Evolutionary conservation across 2,329 filamentous ascomycete genomes (phyloP).

Genomic region (Ascochyta fabae): DNA sequence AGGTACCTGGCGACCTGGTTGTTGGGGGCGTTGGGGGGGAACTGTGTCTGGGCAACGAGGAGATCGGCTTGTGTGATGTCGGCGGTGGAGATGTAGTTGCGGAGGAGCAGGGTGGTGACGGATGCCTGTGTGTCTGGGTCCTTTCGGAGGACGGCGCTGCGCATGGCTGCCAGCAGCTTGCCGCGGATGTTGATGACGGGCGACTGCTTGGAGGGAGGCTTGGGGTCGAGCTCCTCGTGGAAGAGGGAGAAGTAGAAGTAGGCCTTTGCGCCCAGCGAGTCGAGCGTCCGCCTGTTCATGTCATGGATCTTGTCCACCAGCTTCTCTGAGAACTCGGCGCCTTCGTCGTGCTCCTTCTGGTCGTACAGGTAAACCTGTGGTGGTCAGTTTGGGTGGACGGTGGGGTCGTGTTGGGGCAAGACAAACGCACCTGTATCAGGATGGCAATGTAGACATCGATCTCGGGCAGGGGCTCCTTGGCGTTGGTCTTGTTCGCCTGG

Average conservation of each 20-base stretch:
- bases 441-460: constrained; percentile 89
- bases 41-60: constrained; percentile 92
- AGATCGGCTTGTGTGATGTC: constrained; percentile 97
- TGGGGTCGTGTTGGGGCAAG: neutral
- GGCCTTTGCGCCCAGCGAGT: constrained; percentile 90
- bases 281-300: constrained; percentile 90
- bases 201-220: constrained; percentile 87
- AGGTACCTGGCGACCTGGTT: constrained; percentile 98
- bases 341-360: constrained; percentile 78
- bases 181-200: constrained; percentile 87
- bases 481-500: constrained; percentile 63
- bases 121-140: constrained; percentile 97
- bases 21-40: constrained; percentile 92
- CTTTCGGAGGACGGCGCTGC: constrained; percentile 95
- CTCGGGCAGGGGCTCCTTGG: constrained; percentile 82
- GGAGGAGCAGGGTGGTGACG: constrained; percentile 90
- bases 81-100: constrained; percentile 94
- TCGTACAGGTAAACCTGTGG: constrained; percentile 86
- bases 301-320: constrained; percentile 85
- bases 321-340: constrained; percentile 81
- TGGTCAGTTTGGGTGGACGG: constrained; percentile 20
- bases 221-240: constrained; percentile 85
- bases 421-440: constrained; percentile 56
- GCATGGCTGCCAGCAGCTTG: constrained; percentile 82
- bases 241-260: constrained; percentile 99